Base-by-base conservation (phyloP, 495 filamentous ascomycete species). In the Delitschia confertaspora region DNA sequence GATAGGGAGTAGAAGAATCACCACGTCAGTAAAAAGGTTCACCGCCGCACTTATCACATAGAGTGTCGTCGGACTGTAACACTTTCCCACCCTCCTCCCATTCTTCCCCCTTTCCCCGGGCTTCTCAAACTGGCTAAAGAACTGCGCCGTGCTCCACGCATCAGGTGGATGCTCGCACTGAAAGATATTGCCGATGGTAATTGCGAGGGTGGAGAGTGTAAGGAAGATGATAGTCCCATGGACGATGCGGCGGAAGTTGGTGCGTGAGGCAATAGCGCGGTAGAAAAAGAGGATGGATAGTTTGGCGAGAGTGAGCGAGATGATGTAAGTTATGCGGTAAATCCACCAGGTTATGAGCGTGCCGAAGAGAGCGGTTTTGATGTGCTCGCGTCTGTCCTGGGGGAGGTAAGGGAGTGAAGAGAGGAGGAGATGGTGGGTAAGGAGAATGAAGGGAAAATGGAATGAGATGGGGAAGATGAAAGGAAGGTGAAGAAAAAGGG, bases 261-360 rank as follows among this genome's bases (percentile, higher is more conserved):
- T n/a, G 20, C 42, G 37, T 11, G 49, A 42, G 21, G 49, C 49
- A 17, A 53, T 42, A 17, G 49, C 37, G 6, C 33, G 24, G 43
- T 53, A 53, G 49, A 53, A 53, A 38, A 37, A 53, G 7, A 53
- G 49, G n/a, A 53, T 53, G 31, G 49, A 53, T 18, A 53, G 43
- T 21, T 53, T 53, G 49, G 47, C 49, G 32, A 47, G 43, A 26
- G 37, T 42, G 7, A 53, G 37, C 3, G 36, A 42, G 7, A 53
- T 21, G 1, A 16, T 19, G 36, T 53, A 53, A 4, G 25, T 42
- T 3, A 47, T 42, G 29, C 49, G 49, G 29, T 53, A 53, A 8
- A 34, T 34, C 11, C 27, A 53, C 49, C 49, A 53, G 1, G 49
- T 47, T 9, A 53, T 36, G 7, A 53, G 42, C n/a, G 38, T 43